Evolutionary conservation across 2,329 filamentous ascomycete species (phyloP).

Genomic region (Shiraia sp.): DNA sequence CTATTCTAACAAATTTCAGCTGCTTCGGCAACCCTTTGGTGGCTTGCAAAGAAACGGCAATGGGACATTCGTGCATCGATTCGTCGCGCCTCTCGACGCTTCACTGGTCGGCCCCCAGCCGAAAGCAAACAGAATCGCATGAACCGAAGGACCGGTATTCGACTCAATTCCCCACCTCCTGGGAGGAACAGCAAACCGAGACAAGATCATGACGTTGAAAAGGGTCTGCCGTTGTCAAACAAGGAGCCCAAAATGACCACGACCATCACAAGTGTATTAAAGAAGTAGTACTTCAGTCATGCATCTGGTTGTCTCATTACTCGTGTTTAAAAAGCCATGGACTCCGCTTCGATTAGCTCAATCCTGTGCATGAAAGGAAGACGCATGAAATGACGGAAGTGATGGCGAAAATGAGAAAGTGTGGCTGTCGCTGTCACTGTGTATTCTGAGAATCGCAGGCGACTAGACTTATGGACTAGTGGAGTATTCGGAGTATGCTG

Average conservation of each 20-base stretch:
- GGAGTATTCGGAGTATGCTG: no score
- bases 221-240: constrained; percentile 29
- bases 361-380: neutral
- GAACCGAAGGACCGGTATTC: constrained; percentile 41
- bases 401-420: neutral
- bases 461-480: no score
- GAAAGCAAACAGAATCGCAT: constrained; percentile 35
- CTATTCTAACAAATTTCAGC: constrained; percentile 50
- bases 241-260: constrained; percentile 35
- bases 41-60: constrained; percentile 80
- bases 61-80: constrained; percentile 78
- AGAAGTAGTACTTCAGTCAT: constrained; percentile 11
- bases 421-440: no score
- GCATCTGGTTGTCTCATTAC: neutral
- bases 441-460: no score
- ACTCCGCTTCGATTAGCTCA: neutral
- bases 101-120: constrained; percentile 46
- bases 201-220: constrained; percentile 39
- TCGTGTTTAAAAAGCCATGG: neutral
- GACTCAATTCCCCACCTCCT: constrained; percentile 40
- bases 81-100: constrained; percentile 61
- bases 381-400: neutral
- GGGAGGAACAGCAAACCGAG: constrained; percentile 22
- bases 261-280: constrained; percentile 38
- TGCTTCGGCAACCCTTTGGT: constrained; percentile 70